Evolutionary conservation across 768 basidiomycete species (phyloP).

Genomic region (Tubosaeta sp.): DNA sequence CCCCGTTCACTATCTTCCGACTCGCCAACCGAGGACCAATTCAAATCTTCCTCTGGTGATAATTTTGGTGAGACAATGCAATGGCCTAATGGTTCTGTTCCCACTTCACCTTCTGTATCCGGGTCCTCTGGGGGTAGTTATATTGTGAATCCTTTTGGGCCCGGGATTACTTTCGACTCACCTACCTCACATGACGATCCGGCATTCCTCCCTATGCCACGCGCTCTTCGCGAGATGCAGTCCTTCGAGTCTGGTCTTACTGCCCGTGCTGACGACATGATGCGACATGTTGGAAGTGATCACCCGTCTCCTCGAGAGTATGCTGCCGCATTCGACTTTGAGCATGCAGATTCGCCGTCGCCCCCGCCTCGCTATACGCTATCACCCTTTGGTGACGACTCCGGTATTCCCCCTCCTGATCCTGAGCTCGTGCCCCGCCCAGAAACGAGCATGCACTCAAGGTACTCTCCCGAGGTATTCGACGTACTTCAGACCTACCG

Average conservation of each 20-base stretch:
- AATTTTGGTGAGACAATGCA: constrained; percentile 65
- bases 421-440: constrained; percentile 35
- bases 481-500: constrained; percentile 78
- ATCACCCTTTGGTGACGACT: constrained; percentile 28
- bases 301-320: constrained; percentile 6
- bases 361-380: constrained; percentile 21
- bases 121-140: constrained; percentile 19
- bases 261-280: constrained; percentile 50
- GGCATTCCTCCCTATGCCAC: constrained; percentile 44
- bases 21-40: constrained; percentile 22
- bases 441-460: constrained; percentile 52
- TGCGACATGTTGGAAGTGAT: constrained; percentile 15
- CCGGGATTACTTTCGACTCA: constrained; percentile 56
- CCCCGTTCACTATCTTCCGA: constrained; percentile 36
- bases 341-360: constrained; percentile 8
- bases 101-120: constrained; percentile 33
- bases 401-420: constrained; percentile 25
- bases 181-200: constrained; percentile 45
- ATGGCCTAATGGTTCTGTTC: constrained; percentile 40
- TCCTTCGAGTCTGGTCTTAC: constrained; percentile 83
- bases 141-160: constrained; percentile 59
- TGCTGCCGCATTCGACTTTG: neutral
- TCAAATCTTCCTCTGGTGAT: constrained; percentile 38
- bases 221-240: constrained; percentile 76
- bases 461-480: constrained; percentile 72